Conservation (phyloP, 2,329 filamentous ascomycete species). For the Colletotrichum tofieldiae region DNA sequence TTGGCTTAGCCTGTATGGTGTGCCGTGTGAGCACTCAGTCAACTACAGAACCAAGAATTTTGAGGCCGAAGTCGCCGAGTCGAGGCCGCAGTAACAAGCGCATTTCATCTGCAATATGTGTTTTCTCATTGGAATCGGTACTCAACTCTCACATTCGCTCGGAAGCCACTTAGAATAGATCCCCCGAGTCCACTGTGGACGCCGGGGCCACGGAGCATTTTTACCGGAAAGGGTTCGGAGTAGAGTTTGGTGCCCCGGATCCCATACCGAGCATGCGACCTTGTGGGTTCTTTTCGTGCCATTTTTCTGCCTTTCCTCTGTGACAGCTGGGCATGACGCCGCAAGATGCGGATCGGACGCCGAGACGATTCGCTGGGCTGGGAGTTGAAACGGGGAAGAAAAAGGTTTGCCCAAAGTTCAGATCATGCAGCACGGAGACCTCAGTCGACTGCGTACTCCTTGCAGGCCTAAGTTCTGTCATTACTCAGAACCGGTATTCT, state of each 20-base stretch:
- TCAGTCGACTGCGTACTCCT: background rate
- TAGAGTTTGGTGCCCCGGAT: slow-evolving; percentile 6
- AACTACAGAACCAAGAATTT: background rate
- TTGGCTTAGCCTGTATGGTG: background rate
- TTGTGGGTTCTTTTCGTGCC: background rate
- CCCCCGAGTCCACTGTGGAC: background rate
- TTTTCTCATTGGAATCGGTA: background rate
- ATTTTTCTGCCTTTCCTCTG: background rate
- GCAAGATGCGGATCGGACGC: background rate
- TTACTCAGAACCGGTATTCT: background rate
- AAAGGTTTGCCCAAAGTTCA: slow-evolving; percentile 8
- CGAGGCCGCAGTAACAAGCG: background rate
- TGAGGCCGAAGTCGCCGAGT: accelerated
- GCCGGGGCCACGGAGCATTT: background rate
- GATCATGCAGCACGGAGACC: background rate
- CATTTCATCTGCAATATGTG: background rate
- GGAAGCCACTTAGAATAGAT: background rate
- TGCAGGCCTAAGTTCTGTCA: background rate
- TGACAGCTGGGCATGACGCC: background rate
- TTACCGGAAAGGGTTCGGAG: background rate
- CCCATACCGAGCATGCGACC: background rate
- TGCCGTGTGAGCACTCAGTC: too few species aligned
- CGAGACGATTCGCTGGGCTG: background rate
- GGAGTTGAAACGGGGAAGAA: background rate
- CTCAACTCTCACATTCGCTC: background rate